Percentiles rank a stretch among this genome's conserved stretches.
Evolutionary conservation across 2,329 filamentous ascomycete genomes (phyloP).

Genomic region (Sporothrix pseudoabietina): DNA sequence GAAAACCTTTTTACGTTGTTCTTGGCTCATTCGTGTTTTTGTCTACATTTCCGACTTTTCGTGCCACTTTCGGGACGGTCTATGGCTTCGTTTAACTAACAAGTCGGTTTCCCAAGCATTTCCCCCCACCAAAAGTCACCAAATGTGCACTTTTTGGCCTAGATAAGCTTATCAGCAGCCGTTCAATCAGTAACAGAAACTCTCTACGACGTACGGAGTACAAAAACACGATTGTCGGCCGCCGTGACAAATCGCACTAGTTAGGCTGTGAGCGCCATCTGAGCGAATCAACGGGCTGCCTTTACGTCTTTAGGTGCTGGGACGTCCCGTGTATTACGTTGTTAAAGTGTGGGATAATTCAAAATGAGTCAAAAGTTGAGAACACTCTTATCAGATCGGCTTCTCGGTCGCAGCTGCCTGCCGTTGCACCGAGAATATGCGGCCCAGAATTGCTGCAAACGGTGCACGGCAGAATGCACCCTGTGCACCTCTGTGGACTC

Average conservation of each 20-base stretch:
- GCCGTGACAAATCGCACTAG: constrained; percentile 26
- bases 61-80: not conserved
- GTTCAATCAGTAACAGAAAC: not conserved
- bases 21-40: not conserved
- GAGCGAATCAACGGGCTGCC: not conserved
- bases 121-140: not conserved
- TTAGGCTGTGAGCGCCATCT: not conserved
- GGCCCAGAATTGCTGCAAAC: no score
- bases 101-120: not conserved
- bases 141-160: no score
- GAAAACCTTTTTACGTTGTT: not conserved
- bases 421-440: constrained; percentile 6
- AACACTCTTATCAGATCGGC: not conserved
- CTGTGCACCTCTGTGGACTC: not conserved
- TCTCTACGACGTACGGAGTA: no score
- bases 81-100: constrained; percentile 7
- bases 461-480: not conserved
- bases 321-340: not conserved
- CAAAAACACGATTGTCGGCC: constrained; percentile 18
- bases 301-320: constrained; percentile 3
- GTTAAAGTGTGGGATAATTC: not conserved
- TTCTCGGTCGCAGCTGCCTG: constrained; percentile 6
- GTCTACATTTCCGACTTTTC: not conserved
- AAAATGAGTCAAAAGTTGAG: not conserved
- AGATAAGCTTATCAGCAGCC: constrained; percentile 25